Base-by-base conservation (phyloP, 495 filamentous ascomycete genomes). In the Podospora tetraspora region DNA sequence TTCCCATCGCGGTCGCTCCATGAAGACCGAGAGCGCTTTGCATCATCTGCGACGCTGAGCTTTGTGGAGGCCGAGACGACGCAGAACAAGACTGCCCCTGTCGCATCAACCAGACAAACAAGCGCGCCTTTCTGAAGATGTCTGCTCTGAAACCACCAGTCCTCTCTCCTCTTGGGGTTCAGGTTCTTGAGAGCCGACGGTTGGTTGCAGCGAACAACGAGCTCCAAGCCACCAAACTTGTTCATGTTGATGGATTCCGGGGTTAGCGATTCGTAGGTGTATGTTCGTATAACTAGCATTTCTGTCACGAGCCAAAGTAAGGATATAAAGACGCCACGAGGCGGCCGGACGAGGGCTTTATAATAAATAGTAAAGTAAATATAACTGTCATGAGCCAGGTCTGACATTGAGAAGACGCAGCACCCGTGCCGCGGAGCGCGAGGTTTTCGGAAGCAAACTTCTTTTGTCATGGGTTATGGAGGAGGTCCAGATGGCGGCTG, bases 91-190 rank as follows among this genome's bases (percentile, higher is more conserved):
- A 78, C 78, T 43, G 74, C 72, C 4, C 79, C 81, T n/a, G 74
- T 76, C 1, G 77, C 74, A 61, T 81, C 80, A 1, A 88, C 73
- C 8, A 91, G 71, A 61, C 88, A 90, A 0, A 92, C 79, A 3
- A 92, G 75, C 3, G 86, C 84, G 56, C 86, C 87, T 22, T 78
- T 66, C 61, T 84, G 81, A 3, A 92, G 76, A 13, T 83, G 82
- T 64, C 85, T 90, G 0, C 81, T 86, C 16, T 74, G 65, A 24
- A 78, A 70, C 90, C 89, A 92, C 87, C 87, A 92, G 11, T 86
- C 82, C 64, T 79, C 69, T 43, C 86, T 78, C 67, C 83, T 63
- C 16, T 68, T 68, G 29, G 73, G 77, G 61, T 59, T 66, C 21
- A 83, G 66, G 69, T 72, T 68, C 25, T 27, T 61, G n/a, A 68